Base-by-base conservation (phyloP, 306 rosid genomes). In the Argentina anserina region DNA sequence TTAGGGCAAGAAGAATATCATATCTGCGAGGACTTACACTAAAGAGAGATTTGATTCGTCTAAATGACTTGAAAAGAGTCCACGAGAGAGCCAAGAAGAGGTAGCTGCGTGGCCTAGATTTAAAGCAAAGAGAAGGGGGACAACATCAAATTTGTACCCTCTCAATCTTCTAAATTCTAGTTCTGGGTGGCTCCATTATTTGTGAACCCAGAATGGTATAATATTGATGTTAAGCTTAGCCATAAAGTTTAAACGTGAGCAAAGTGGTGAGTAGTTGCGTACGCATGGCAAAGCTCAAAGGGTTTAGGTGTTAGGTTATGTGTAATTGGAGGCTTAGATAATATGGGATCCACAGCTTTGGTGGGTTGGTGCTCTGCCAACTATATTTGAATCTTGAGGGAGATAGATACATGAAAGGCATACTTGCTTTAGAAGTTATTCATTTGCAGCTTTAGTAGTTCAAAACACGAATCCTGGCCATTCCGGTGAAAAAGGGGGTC, bases 1-100 rank as follows among this genome's bases (percentile, higher is more conserved):
- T 42, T 41, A 62, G 56, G 31, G 52, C 39, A 70, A 15, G 52
- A 17, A 41, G 43, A 58, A 58, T 72, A 72, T 18, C 56, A 20
- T 43, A 7, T n/a, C 4, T 41, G 56, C 31, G 13, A 58, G n/a
- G 55, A 56, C 47, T 71, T 56, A 6, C 75, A 56, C 67, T 28
- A 41, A 71, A 40, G 53, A 26, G 41, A 29, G 67, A 72, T 28
- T 58, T 58, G 76, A 72, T 72, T 72, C 76, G 76, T 72, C 7
- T 33, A 12, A 0, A 56, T 41, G 76, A 28, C 76, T 71, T 40
- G 41, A 17, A 56, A 55, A 40, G 13, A 4, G 55, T 26, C 42
- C 55, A 5, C 6, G 14, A 41, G 42, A 20, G 42, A n/a, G n/a
- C 40, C 25, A 18, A 7, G 42, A 61, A 33, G 29, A 3, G 69